Evolutionary conservation across 768 basidiomycete species (phyloP), one percentile per base, ranked within the genome.

Genomic region (Russula virescens): DNA sequence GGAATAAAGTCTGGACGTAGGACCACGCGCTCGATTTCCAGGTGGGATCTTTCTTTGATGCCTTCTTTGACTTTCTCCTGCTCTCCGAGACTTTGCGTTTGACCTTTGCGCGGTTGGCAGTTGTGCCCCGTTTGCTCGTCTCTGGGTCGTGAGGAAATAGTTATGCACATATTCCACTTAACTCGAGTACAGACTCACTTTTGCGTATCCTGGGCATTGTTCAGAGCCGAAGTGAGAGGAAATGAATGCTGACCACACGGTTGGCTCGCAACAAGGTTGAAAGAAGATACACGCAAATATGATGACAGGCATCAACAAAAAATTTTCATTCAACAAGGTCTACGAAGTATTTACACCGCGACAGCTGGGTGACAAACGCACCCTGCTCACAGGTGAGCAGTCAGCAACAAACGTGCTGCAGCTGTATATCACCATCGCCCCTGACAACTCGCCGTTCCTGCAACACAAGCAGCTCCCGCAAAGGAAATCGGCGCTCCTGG

Each of bases 1-100:
- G 31, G 14, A 53, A 69, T 54, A 62, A 50, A 46, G 57, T 8
- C 18, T 25, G 23, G 51, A 38, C 6, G 25, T n/a, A 31, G 3
- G 38, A 58, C 57, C 34, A 81, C 86, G 68, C 71, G 94, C 94
- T 89, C 57, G 88, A 88, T 77, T 94, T 96, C 88, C 94, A 95
- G 60, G 91, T 82, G 25, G 81, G 75, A 74, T 88, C 89, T 73
- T 87, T 91, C 77, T 91, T 92, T 16, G 82, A 81, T 46, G 79
- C 80, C 73, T 86, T 92, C 70, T 80, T 81, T 54, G 77, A 77
- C 78, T 96, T 96, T 77, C 85, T 89, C 71, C 79, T 80, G 65
- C 83, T 83, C 73, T 94, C 94, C 28, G 83, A 76, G 46, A 84
- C 82, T 74, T 94, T 93, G 70, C 87, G 81, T 70, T 83, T 81